phyloP scores from a whole-genome alignment of 768 basidiomycete species.

The Artomyces pyxidatus region DNA sequence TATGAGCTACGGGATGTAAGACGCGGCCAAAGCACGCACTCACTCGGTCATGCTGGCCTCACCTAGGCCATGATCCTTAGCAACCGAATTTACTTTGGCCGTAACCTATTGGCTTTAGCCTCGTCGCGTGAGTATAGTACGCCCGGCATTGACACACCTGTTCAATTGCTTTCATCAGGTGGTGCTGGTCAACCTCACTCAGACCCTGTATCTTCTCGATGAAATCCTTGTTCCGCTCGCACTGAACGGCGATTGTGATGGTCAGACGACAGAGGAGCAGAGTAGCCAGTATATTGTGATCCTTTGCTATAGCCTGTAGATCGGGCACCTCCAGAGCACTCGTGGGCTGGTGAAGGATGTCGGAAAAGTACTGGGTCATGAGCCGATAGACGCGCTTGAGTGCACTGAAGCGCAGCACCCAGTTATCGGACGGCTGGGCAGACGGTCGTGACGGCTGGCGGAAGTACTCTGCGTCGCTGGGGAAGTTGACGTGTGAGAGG shows the following conservation, averaged over 20 bases:
- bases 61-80: conserved; percentile 38
- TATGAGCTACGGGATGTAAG: not conserved
- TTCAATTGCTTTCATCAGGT: conserved; percentile 90
- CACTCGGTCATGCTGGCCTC: conserved; percentile 76
- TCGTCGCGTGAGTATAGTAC: no score
- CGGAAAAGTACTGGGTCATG: conserved; percentile 82
- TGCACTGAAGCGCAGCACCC: conserved; percentile 79
- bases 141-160: conserved; percentile 54
- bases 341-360: conserved; percentile 75
- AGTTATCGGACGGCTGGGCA: conserved; percentile 69
- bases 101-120: conserved; percentile 59
- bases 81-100: conserved; percentile 51
- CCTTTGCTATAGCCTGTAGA: conserved; percentile 79
- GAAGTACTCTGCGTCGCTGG: conserved; percentile 77
- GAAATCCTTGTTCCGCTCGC: conserved; percentile 79
- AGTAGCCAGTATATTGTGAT: conserved; percentile 54
- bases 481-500: conserved; percentile 9
- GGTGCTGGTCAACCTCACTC: conserved; percentile 77
- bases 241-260: conserved; percentile 84
- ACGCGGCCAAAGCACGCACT: conserved; percentile 24
- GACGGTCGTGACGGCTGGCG: conserved; percentile 50
- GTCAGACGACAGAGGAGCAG: conserved; percentile 73
- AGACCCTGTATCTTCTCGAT: conserved; percentile 84
- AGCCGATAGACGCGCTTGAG: conserved; percentile 82
- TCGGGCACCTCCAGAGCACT: conserved; percentile 78